Percentiles rank a stretch among this genome's conserved stretches.
Evolutionary conservation across 192 early-diverging fungal genomes (phyloP).

Genomic region (Pecoramyces ruminantium): DNA sequence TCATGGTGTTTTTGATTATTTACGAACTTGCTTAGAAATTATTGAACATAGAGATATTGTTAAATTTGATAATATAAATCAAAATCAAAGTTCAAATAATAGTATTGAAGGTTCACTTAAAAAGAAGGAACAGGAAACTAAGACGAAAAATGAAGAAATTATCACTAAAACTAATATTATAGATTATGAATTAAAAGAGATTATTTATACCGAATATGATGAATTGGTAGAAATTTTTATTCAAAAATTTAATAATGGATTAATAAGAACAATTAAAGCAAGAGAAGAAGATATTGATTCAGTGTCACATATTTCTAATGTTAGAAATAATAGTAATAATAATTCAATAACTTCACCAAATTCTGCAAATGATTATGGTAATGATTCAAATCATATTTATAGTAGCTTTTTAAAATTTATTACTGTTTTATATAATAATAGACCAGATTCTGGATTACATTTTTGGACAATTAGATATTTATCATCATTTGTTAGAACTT

Average conservation of each 20-base stretch:
- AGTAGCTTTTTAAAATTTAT: conserved; percentile 59
- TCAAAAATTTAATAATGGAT: background rate
- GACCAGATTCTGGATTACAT: conserved; percentile 51
- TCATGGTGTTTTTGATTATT: background rate
- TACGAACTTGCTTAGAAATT: background rate
- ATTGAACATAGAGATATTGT: background rate
- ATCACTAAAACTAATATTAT: background rate
- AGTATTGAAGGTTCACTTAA: background rate
- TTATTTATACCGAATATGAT: background rate
- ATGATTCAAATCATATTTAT: conserved; percentile 26
- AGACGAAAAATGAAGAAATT: background rate
- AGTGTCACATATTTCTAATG: conserved; percentile 28
- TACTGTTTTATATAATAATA: conserved; percentile 51
- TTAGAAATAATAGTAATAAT: conserved; percentile 23
- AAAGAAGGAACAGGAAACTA: background rate
- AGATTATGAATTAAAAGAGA: background rate
- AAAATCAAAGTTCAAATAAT: background rate
- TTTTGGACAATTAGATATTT: conserved; percentile 47
- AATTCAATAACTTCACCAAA: background rate
- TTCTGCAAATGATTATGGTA: conserved; percentile 8
- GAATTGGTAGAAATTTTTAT: background rate
- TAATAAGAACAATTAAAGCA: background rate
- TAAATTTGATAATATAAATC: background rate
- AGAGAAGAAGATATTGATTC: conserved; percentile 26
- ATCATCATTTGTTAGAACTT: conserved; percentile 20